A percentile compares a stretch with the other conserved stretches of the same genome.
Conservation (phyloP, 2,329 filamentous ascomycete species). For the Trichoderma breve region DNA sequence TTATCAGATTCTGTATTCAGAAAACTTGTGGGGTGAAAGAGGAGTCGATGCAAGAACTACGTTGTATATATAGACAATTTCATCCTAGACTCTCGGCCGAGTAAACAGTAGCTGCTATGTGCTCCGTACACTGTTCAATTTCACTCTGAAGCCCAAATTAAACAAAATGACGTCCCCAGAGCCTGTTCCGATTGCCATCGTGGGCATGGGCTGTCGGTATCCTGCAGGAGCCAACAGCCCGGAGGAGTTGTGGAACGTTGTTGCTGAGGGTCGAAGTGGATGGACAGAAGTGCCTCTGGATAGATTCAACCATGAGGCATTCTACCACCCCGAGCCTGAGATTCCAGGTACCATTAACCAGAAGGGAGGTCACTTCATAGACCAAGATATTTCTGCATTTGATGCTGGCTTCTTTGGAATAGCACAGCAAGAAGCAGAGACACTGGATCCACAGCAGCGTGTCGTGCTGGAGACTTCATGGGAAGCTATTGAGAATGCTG, state of each 20-base stretch:
- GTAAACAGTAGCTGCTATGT: not conserved
- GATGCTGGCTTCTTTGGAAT: slow-evolving; percentile 36
- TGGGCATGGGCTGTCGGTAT: slow-evolving; percentile 44
- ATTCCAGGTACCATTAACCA: slow-evolving; percentile 26
- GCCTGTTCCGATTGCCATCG: slow-evolving; percentile 26
- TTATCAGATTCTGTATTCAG: not conserved
- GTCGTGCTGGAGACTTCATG: slow-evolving; percentile 40
- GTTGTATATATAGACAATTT: not conserved
- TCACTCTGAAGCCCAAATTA: not conserved
- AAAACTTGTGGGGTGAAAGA: not conserved
- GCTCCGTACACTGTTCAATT: not conserved
- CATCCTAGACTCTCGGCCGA: not conserved
- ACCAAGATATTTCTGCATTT: slow-evolving; percentile 38
- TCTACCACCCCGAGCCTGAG: slow-evolving; percentile 43
- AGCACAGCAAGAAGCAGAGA: slow-evolving; percentile 13
- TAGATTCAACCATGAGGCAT: slow-evolving; percentile 42
- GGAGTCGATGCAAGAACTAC: not conserved
- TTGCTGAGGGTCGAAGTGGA: slow-evolving; percentile 33
- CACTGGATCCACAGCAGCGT: slow-evolving; percentile 24
- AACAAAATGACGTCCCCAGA: not conserved
- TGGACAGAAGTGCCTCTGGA: slow-evolving; percentile 38
- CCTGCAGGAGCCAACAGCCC: slow-evolving; percentile 38
- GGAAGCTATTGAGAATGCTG: slow-evolving; percentile 41
- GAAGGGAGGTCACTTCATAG: slow-evolving; percentile 28
- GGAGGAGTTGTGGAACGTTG: slow-evolving; percentile 40